Percentiles rank a stretch among this genome's conserved stretches.
These are phyloP conservation scores for Alternaria tenuissima DNA, from an alignment of 2,329 filamentous ascomycete species.

Conservation along the genomic window DNA sequence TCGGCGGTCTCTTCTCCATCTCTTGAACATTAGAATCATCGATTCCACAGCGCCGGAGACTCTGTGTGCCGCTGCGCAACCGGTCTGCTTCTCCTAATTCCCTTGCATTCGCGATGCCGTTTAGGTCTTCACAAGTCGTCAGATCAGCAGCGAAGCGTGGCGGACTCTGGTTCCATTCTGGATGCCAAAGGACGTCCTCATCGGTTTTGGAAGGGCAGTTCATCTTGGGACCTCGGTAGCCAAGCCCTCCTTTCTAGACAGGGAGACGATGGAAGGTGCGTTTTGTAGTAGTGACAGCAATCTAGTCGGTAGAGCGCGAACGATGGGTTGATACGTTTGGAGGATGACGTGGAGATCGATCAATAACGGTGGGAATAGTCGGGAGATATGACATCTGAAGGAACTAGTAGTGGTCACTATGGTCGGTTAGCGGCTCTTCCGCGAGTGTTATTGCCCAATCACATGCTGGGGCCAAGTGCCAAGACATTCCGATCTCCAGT, in stretches of 20 bases:
- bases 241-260: not conserved
- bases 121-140: constrained; percentile 42
- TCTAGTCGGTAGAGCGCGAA: not conserved
- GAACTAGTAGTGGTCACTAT: constrained; percentile 15
- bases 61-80: constrained; percentile 21
- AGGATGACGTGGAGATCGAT: constrained; percentile 28
- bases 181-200: constrained; percentile 35
- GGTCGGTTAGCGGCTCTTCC: constrained; percentile 31
- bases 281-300: not conserved
- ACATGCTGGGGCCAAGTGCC: constrained; percentile 25
- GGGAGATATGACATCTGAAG: constrained; percentile 26
- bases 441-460: constrained; percentile 23
- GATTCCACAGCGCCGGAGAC: constrained; percentile 23
- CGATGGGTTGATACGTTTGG: constrained; percentile 7
- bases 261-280: not conserved
- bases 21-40: constrained; percentile 27
- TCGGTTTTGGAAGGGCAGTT: constrained; percentile 44
- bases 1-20: constrained; percentile 23
- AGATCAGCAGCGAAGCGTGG: constrained; percentile 42
- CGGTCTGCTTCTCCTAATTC: constrained; percentile 38
- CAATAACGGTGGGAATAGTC: constrained; percentile 16
- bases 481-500: constrained; percentile 19
- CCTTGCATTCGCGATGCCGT: constrained; percentile 43
- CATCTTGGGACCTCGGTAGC: constrained; percentile 24
- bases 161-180: constrained; percentile 44